Evolutionary conservation across 371 early-diverging fungal genomes (phyloP).

Genomic region (Coemansia sp.): DNA sequence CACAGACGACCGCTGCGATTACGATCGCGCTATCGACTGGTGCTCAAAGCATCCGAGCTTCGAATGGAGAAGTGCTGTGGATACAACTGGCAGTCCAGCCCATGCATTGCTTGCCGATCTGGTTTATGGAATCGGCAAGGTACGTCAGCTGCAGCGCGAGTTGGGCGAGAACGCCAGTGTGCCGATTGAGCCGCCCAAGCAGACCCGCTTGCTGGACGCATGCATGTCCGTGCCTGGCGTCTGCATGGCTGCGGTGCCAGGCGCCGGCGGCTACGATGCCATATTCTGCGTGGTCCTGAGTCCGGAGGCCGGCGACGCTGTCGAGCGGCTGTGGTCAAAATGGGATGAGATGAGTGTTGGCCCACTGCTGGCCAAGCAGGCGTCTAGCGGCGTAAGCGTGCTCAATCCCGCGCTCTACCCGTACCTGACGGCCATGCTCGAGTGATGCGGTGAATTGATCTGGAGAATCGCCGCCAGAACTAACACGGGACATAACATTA

Average conservation of each 20-base stretch:
- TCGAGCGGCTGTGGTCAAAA: slow-evolving; percentile 63
- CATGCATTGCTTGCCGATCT: slow-evolving; percentile 33
- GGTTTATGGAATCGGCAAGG: slow-evolving; percentile 45
- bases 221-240: slow-evolving; percentile 76
- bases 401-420: slow-evolving; percentile 18
- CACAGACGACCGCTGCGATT: slow-evolving; percentile 38
- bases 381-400: slow-evolving; percentile 53
- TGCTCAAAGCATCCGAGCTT: slow-evolving; percentile 31
- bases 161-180: slow-evolving; percentile 75
- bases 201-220: slow-evolving; percentile 80
- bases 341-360: slow-evolving; percentile 77
- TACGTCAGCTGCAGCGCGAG: slow-evolving; percentile 63
- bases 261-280: slow-evolving; percentile 97
- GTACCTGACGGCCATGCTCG: not conserved
- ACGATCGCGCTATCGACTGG: slow-evolving; percentile 51
- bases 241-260: slow-evolving; percentile 91
- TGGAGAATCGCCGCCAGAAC: not conserved
- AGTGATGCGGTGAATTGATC: not conserved
- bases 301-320: slow-evolving; percentile 52
- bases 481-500: too few relatives aligned
- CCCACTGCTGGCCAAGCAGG: slow-evolving; percentile 67
- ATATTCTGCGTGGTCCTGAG: slow-evolving; percentile 78
- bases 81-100: not conserved
- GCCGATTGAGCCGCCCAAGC: slow-evolving; percentile 87
- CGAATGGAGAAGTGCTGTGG: slow-evolving; percentile 13